phyloP scores from a whole-genome alignment of 495 filamentous ascomycete species.

The Podospora conica region DNA sequence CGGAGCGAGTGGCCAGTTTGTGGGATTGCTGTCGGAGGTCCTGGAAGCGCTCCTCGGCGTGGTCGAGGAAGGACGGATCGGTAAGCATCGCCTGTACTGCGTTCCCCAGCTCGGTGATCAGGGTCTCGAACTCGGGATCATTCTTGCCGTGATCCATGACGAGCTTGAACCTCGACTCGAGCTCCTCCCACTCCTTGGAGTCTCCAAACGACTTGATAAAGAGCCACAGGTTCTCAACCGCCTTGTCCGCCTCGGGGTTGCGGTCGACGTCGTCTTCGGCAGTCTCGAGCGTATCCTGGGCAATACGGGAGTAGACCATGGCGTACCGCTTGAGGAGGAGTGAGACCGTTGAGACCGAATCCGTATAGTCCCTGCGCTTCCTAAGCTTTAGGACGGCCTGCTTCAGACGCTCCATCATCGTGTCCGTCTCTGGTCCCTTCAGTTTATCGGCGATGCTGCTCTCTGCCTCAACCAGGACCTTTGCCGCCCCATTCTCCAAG shows the following conservation, averaged over 20 bases:
- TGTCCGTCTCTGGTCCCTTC: constrained; percentile 62
- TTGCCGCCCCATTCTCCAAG: constrained; percentile 55
- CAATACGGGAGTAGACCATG: constrained; percentile 65
- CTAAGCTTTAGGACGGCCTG: constrained; percentile 68
- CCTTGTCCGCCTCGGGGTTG: constrained; percentile 69
- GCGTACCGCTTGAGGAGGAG: constrained; percentile 74
- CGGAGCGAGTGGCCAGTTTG: constrained; percentile 55
- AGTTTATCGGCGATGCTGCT: constrained; percentile 64
- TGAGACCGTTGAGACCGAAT: constrained; percentile 74
- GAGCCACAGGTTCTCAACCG: constrained; percentile 69
- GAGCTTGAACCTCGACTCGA: constrained; percentile 58
- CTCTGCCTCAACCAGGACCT: constrained; percentile 59
- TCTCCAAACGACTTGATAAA: constrained; percentile 76
- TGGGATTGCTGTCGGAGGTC: constrained; percentile 64
- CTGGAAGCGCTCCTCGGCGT: constrained; percentile 61
- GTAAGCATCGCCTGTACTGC: constrained; percentile 77
- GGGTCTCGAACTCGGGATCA: constrained; percentile 76
- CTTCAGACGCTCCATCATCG: constrained; percentile 68
- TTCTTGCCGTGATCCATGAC: constrained; percentile 68
- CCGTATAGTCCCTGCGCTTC: constrained; percentile 70
- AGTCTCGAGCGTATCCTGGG: constrained; percentile 54
- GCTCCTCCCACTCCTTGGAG: constrained; percentile 62
- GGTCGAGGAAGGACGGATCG: constrained; percentile 75
- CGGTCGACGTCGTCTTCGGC: constrained; percentile 62
- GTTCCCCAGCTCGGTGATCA: constrained; percentile 64